These are phyloP conservation scores for Rhizopus arrhizus DNA, from an alignment of 371 early-diverging fungal genomes.

Conservation along the genomic window DNA sequence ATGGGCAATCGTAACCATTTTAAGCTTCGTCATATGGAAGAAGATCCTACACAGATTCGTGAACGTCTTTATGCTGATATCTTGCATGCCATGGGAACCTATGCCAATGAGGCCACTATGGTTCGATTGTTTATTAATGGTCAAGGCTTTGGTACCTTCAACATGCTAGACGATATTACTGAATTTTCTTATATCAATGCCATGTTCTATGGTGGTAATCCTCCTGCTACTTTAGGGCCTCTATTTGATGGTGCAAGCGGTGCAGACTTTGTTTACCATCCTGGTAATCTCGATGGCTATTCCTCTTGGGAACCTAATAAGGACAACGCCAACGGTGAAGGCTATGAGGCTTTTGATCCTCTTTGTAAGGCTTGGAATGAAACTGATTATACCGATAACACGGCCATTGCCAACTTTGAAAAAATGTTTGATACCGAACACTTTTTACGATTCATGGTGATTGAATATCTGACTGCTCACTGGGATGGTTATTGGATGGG, in stretches of 20 bases:
- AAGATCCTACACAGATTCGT: slow-evolving; percentile 64
- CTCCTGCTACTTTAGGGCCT: slow-evolving; percentile 48
- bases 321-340: slow-evolving; percentile 36
- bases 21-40: slow-evolving; percentile 61
- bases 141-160: slow-evolving; percentile 56
- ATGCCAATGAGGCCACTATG: slow-evolving; percentile 56
- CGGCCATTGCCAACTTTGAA: slow-evolving; percentile 41
- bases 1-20: slow-evolving; percentile 51
- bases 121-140: slow-evolving; percentile 57
- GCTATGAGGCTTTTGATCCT: slow-evolving; percentile 37
- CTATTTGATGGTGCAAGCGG: slow-evolving; percentile 59
- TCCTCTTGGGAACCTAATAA: slow-evolving; percentile 35
- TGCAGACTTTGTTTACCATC: slow-evolving; percentile 49
- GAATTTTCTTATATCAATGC: slow-evolving; percentile 51
- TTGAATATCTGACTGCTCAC: slow-evolving; percentile 57
- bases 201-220: slow-evolving; percentile 48
- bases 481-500: slow-evolving; percentile 66
- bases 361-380: slow-evolving; percentile 43
- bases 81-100: slow-evolving; percentile 50
- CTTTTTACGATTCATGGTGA: slow-evolving; percentile 60
- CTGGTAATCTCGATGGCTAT: slow-evolving; percentile 29
- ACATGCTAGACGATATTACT: slow-evolving; percentile 55
- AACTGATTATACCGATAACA: slow-evolving; percentile 44
- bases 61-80: slow-evolving; percentile 60
- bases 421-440: slow-evolving; percentile 47